phyloP scores from a whole-genome alignment of 441 rosid species.

The Croton laevigatus region DNA sequence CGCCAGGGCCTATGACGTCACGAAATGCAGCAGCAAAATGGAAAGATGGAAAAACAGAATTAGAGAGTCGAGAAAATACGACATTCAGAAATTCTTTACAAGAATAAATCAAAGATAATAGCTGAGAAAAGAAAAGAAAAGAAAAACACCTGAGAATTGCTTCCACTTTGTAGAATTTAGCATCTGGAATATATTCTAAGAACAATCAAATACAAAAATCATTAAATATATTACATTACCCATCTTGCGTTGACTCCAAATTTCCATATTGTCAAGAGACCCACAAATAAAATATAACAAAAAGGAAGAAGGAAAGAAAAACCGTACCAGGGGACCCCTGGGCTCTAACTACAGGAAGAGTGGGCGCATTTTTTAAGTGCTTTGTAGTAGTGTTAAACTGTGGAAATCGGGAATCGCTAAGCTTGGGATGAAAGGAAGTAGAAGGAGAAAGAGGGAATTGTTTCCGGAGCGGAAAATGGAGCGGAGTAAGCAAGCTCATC shows the following conservation, averaged over 20 bases:
- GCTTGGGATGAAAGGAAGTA: slow-evolving; percentile 31
- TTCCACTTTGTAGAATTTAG: slow-evolving; percentile 85
- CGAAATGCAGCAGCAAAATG: slow-evolving; percentile 28
- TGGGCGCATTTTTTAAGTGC: slow-evolving; percentile 29
- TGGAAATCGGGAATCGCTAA: slow-evolving; percentile 30
- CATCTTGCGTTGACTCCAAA: background rate
- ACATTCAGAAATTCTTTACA: background rate
- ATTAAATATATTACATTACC: background rate
- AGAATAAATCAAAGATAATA: background rate
- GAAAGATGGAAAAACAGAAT: slow-evolving; percentile 10
- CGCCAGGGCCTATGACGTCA: slow-evolving; percentile 75
- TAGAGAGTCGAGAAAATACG: background rate
- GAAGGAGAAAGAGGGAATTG: slow-evolving; percentile 29
- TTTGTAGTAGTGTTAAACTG: slow-evolving; percentile 26
- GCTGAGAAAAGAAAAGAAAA: background rate
- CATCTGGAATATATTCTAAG: slow-evolving; percentile 63
- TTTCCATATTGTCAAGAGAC: background rate
- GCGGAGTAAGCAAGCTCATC: slow-evolving; percentile 27
- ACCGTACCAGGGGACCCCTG: slow-evolving; percentile 52
- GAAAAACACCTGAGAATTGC: slow-evolving; percentile 70
- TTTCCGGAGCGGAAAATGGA: slow-evolving; percentile 25
- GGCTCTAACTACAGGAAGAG: slow-evolving; percentile 47
- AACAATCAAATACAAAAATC: slow-evolving; percentile 14
- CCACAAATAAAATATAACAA: background rate
- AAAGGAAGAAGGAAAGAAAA: background rate